Evolutionary conservation across 352 stramenopile genomes (phyloP).

Genomic region (Globisporangium solare): DNA sequence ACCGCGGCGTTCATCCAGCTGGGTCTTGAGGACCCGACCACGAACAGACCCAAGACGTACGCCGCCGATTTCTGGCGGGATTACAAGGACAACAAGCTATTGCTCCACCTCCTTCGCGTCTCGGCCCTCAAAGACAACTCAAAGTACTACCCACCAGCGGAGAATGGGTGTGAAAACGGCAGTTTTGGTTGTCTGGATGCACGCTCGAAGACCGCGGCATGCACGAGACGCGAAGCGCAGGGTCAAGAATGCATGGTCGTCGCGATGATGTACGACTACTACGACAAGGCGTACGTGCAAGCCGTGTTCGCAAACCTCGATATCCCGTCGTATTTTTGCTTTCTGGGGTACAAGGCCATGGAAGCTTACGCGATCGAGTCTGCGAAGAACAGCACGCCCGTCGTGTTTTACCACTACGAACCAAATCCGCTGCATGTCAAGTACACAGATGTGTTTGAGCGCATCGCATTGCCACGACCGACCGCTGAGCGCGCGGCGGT

Average conservation of each 20-base stretch:
- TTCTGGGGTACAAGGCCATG: conserved; percentile 36
- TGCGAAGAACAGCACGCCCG: conserved; percentile 14
- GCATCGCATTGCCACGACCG: conserved; percentile 32
- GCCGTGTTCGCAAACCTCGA: conserved; percentile 36
- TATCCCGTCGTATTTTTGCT: conserved; percentile 64
- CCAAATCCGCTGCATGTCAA: conserved; percentile 39
- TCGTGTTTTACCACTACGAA: conserved; percentile 56
- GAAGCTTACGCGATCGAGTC: conserved; percentile 27
- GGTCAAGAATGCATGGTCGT: conserved; percentile 39
- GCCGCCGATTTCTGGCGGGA: conserved; percentile 41
- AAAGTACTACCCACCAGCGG: conserved; percentile 24
- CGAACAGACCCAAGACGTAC: no score
- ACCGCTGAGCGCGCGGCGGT: conserved; percentile 25
- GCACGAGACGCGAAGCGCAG: conserved; percentile 25
- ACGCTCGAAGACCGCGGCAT: conserved; percentile 42
- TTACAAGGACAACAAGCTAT: conserved; percentile 32
- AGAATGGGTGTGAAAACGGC: conserved; percentile 23
- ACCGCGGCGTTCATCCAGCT: conserved; percentile 19
- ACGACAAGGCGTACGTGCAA: conserved; percentile 41
- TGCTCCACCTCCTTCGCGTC: neutral
- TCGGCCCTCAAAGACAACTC: no score
- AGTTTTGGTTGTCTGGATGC: conserved; percentile 36
- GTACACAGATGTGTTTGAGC: conserved; percentile 30
- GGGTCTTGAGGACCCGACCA: no score
- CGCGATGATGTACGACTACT: conserved; percentile 36